A percentile compares a stretch with the other conserved stretches of the same genome.
Conservation (phyloP, 31 red algal species). For the Bonnemaisonia californica region DNA sequence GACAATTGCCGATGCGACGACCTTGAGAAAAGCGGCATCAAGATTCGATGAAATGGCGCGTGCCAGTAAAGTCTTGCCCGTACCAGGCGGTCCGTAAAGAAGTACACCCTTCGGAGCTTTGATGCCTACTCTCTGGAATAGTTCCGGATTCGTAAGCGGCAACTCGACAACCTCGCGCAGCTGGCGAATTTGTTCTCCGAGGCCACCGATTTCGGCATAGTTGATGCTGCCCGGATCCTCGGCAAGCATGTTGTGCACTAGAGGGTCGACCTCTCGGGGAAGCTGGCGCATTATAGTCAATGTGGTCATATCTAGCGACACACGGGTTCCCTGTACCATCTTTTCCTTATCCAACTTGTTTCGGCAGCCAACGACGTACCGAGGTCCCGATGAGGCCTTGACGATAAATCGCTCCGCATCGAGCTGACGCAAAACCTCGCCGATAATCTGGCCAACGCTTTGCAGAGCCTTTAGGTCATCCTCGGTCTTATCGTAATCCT, state of each 20-base stretch:
- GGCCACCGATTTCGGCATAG: conserved; percentile 97
- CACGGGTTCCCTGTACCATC: conserved; percentile 93
- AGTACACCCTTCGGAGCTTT: conserved; percentile 99
- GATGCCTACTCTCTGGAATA: conserved; percentile 97
- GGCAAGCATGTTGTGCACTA: conserved; percentile 98
- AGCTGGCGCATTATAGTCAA: conserved; percentile 99
- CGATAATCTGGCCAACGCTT: conserved; percentile 99
- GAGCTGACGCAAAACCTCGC: conserved; percentile 95
- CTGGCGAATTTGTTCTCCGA: conserved; percentile 96
- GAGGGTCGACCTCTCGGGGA: conserved; percentile 97
- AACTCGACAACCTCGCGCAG: conserved; percentile 98
- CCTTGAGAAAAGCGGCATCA: conserved; percentile 94
- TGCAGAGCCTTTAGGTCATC: conserved; percentile 99
- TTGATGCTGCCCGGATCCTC: conserved; percentile 87
- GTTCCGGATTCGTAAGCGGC: conserved; percentile 98
- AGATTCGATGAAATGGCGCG: conserved; percentile 96
- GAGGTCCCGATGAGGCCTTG: conserved; percentile 97
- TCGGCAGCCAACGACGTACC: conserved; percentile 97
- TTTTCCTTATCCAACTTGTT: conserved; percentile 85
- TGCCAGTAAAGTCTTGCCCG: conserved; percentile 97
- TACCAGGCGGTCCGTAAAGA: conserved; percentile 98
- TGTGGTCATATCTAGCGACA: conserved; percentile 99
- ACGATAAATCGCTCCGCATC: conserved; percentile 97
- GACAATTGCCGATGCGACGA: conserved; percentile 98
- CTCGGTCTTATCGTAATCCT: conserved; percentile 93